Conservation (phyloP, 2,329 filamentous ascomycete genomes). For the Endoconidiophora polonica region DNA sequence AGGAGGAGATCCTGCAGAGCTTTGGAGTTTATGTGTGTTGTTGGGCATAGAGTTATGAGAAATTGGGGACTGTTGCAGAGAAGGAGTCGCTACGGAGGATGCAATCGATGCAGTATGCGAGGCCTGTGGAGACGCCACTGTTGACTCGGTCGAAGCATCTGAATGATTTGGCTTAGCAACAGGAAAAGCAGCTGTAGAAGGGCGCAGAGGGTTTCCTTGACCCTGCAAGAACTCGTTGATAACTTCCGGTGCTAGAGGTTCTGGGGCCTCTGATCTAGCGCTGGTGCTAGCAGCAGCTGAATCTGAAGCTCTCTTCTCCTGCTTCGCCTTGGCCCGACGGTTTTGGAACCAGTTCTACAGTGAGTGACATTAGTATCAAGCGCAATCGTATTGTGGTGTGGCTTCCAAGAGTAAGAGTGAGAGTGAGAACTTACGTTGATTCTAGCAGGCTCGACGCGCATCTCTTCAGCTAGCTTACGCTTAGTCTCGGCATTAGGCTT, state of each 20-base stretch:
- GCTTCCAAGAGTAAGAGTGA: too few species aligned
- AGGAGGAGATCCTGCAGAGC: too few species aligned
- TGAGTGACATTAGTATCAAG: neutral
- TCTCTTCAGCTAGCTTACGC: conserved; percentile 41
- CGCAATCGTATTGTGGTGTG: neutral
- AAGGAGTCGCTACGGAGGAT: too few species aligned
- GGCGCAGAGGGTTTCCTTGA: conserved; percentile 21
- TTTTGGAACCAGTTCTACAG: conserved; percentile 54
- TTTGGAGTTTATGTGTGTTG: too few species aligned
- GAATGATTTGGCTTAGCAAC: neutral
- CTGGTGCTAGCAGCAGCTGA: conserved; percentile 23
- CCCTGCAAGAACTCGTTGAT: conserved; percentile 21
- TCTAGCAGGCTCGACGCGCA: conserved; percentile 44
- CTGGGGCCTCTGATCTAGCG: conserved; percentile 16
- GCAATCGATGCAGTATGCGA: too few species aligned
- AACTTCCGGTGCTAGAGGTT: conserved; percentile 13
- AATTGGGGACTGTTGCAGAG: too few species aligned
- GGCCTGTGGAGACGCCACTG: too few species aligned
- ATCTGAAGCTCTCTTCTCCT: conserved; percentile 39
- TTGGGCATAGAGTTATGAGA: too few species aligned
- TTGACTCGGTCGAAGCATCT: neutral
- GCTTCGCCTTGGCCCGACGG: conserved; percentile 46
- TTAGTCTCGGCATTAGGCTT: conserved; percentile 48
- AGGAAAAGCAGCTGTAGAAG: conserved; percentile 22
- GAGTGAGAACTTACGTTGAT: conserved; percentile 36